Evolutionary conservation across 768 basidiomycete species (phyloP).

Genomic region (Auricularia auricula-judae): DNA sequence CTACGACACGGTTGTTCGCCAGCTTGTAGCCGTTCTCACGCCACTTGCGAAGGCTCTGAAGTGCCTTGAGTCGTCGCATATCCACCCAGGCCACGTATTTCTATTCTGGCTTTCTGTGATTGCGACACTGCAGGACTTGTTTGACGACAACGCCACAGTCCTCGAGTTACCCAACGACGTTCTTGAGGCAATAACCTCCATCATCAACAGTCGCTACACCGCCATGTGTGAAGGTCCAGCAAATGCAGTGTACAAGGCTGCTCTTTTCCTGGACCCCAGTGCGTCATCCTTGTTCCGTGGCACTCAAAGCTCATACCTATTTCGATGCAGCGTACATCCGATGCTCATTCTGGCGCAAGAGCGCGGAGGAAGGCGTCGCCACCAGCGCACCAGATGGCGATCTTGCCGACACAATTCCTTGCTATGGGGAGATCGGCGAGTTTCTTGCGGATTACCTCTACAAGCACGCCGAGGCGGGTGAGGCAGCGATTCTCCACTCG

Average conservation of each 20-base stretch:
- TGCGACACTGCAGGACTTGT: constrained; percentile 12
- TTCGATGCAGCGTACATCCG: neutral
- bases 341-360: neutral
- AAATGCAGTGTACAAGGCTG: neutral
- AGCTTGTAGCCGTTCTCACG: constrained; percentile 4
- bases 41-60: constrained; percentile 19
- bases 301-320: neutral
- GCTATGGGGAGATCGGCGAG: neutral
- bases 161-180: neutral
- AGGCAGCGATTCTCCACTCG: neutral
- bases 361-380: neutral
- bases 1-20: neutral
- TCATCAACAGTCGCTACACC: neutral
- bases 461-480: neutral
- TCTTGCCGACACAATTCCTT: neutral
- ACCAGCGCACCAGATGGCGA: neutral
- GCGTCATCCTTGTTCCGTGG: neutral
- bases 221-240: neutral
- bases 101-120: constrained; percentile 26
- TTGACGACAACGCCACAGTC: neutral
- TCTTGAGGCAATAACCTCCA: neutral
- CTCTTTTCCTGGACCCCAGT: neutral
- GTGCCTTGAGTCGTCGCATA: constrained; percentile 21
- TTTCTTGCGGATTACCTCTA: neutral
- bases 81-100: constrained; percentile 22